Conservation (phyloP, 306 rosid species). For the Ceratonia siliqua region DNA sequence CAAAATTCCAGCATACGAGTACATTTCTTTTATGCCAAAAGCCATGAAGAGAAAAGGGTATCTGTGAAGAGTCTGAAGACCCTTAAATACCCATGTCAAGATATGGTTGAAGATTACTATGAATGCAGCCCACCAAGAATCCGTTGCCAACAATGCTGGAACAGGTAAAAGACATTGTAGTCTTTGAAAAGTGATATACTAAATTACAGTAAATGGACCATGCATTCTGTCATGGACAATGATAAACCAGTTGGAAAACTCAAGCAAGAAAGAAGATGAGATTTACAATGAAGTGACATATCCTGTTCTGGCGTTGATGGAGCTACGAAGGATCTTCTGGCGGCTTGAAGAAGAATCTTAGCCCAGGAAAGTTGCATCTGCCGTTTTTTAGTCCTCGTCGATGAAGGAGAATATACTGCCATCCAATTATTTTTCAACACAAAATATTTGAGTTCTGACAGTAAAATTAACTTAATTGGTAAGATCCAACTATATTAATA, state of each 20-base stretch:
- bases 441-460: no score
- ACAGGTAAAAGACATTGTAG: neutral
- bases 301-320: neutral
- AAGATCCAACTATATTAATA: no score
- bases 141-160: conserved; percentile 36
- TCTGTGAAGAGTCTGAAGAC: neutral
- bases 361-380: neutral
- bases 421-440: no score
- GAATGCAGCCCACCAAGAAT: conserved; percentile 4
- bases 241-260: neutral
- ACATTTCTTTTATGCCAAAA: conserved; percentile 27
- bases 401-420: no score
- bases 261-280: neutral
- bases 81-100: conserved; percentile 2
- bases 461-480: no score
- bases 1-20: conserved; percentile 1
- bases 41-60: neutral
- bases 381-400: no score
- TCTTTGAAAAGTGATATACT: neutral
- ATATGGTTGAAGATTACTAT: conserved; percentile 35
- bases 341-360: neutral
- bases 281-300: conserved; percentile 11
- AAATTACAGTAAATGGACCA: neutral
- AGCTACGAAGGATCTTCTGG: neutral
- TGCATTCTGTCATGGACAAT: neutral